Evolutionary conservation across 306 rosid species (phyloP).

Genomic region (Datisca glomerata): DNA sequence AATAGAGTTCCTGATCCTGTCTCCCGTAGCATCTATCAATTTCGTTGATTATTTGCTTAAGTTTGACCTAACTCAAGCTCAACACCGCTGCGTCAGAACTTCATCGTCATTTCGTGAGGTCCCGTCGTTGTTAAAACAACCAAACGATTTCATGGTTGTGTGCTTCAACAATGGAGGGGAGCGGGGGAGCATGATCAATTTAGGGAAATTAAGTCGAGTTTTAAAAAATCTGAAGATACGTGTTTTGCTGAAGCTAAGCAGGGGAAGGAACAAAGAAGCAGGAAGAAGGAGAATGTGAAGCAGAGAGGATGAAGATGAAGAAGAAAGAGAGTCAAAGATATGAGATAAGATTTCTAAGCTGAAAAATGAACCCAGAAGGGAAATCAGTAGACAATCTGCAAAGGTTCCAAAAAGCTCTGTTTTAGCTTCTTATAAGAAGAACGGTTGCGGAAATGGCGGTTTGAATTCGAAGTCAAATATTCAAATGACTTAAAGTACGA

Average conservation of each 20-base stretch:
- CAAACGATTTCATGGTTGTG: conserved; percentile 24
- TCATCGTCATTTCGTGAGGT: conserved; percentile 73
- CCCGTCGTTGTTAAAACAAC: conserved; percentile 17
- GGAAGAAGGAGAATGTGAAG: conserved; percentile 7
- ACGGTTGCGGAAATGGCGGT: conserved; percentile 5
- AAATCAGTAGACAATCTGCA: conserved; percentile 1
- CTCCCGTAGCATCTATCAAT: conserved; percentile 58
- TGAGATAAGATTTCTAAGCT: conserved; percentile 33
- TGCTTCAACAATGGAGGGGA: conserved; percentile 16
- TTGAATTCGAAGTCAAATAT: not conserved
- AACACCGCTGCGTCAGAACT: conserved; percentile 44
- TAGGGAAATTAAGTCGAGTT: conserved; percentile 8
- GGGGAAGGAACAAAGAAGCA: conserved; percentile 23
- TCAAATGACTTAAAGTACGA: not conserved
- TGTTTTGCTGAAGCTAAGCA: conserved; percentile 24
- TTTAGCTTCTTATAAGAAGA: conserved; percentile 17
- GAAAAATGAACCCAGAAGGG: conserved; percentile 57
- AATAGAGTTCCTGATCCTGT: conserved; percentile 28
- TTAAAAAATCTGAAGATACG: conserved; percentile 16
- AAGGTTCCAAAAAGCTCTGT: conserved; percentile 10
- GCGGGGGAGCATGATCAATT: not conserved
- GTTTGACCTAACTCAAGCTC: conserved; percentile 23
- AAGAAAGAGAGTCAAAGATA: conserved; percentile 19
- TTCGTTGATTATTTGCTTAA: conserved; percentile 59
- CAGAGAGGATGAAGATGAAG: conserved; percentile 11